A percentile compares a stretch with the other conserved stretches of the same genome.
These are phyloP conservation scores for Biscogniauxia marginata DNA, from an alignment of 2,329 filamentous ascomycete species.

Conservation along the genomic window DNA sequence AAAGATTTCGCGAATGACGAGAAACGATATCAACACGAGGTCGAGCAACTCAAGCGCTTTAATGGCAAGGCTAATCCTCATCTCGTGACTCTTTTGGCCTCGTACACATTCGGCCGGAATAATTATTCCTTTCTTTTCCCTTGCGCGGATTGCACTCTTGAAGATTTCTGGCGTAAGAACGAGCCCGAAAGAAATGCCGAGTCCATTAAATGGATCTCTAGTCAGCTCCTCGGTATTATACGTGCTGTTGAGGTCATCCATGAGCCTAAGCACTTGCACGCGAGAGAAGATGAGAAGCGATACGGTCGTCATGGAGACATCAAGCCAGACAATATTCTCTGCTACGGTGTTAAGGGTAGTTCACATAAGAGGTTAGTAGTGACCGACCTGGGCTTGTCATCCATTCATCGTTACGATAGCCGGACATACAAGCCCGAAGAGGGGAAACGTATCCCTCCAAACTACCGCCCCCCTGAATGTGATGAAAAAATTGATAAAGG, in stretches of 20 bases:
- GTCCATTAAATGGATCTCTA: constrained; percentile 7
- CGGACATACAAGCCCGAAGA: constrained; percentile 8
- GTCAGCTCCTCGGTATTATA: constrained; percentile 6
- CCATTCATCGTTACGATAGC: constrained; percentile 9
- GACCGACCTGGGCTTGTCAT: constrained; percentile 12
- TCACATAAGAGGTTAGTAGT: constrained; percentile 6
- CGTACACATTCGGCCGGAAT: constrained; percentile 13
- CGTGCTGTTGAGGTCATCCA: constrained; percentile 17
- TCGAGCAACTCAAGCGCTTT: constrained; percentile 10
- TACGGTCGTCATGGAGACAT: constrained; percentile 31
- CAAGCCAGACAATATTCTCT: constrained; percentile 18
- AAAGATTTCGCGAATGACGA: too few relatives aligned
- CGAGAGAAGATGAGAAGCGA: background rate
- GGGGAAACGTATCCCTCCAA: background rate
- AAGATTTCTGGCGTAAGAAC: constrained; percentile 12
- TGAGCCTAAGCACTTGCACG: constrained; percentile 6
- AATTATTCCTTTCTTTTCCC: constrained; percentile 27
- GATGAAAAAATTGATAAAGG: constrained; percentile 4
- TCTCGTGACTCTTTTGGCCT: constrained; percentile 22
- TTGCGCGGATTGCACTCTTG: constrained; percentile 25
- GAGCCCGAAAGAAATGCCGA: background rate
- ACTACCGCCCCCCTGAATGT: constrained; percentile 11
- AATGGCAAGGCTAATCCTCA: constrained; percentile 14
- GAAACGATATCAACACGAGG: constrained; percentile 5
- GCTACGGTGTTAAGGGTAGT: constrained; percentile 1